phyloP scores from a whole-genome alignment of 2,329 filamentous ascomycete genomes.

The Immersiporthe knoxdaviesiana region DNA sequence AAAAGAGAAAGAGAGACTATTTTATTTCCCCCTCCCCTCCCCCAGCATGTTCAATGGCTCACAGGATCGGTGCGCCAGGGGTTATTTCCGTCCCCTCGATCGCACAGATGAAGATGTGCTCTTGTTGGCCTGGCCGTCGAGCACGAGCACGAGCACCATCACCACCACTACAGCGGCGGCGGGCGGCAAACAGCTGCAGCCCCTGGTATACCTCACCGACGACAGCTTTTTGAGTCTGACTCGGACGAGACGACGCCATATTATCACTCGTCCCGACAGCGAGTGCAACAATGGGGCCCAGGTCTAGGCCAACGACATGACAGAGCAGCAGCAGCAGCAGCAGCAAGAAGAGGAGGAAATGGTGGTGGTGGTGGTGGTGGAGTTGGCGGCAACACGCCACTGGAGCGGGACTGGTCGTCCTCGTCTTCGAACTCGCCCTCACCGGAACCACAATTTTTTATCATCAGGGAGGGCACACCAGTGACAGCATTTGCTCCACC shows the following conservation, averaged over 20 bases:
- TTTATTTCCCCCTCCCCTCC: no score
- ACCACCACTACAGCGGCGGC: no score
- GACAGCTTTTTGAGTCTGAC: constrained; percentile 24
- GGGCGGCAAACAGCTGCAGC: background rate
- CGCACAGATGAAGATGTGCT: constrained; percentile 18
- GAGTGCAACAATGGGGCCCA: constrained; percentile 14
- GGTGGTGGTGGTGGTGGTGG: no score
- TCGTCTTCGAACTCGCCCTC: constrained; percentile 17
- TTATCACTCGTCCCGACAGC: constrained; percentile 12
- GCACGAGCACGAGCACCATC: background rate
- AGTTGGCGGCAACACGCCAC: background rate
- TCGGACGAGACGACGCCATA: constrained; percentile 16
- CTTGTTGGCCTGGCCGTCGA: background rate
- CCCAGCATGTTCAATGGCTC: constrained; percentile 43
- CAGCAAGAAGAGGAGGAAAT: no score
- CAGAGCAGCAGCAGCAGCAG: background rate
- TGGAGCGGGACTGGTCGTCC: constrained; percentile 26
- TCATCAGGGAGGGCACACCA: constrained; percentile 38
- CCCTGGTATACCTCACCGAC: constrained; percentile 19
- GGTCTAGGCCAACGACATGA: constrained; percentile 20
- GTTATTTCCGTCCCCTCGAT: constrained; percentile 32
- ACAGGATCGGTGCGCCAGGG: constrained; percentile 38
- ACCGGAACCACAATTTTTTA: constrained; percentile 36
- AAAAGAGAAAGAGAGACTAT: no score
- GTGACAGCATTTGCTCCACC: constrained; percentile 4